Evolutionary conservation across 257 asterid genomes (phyloP).

Genomic region (Schizonepeta tenuifolia): DNA sequence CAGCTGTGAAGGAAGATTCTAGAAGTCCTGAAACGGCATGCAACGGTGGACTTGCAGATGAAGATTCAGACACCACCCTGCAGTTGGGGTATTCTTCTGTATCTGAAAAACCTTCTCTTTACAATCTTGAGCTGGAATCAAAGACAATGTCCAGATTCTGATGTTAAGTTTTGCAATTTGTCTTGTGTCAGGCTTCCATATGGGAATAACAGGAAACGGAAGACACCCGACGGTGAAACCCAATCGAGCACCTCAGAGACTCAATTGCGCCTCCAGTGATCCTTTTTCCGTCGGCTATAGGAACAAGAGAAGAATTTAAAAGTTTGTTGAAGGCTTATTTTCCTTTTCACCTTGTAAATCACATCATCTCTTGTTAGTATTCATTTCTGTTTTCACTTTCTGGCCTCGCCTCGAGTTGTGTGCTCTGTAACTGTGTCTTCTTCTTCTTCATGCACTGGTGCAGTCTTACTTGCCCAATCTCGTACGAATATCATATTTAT

Average conservation of each 20-base stretch:
- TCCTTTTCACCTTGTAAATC: constrained; percentile 18
- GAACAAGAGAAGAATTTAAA: not conserved
- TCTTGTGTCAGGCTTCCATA: constrained; percentile 53
- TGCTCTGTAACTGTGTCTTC: not conserved
- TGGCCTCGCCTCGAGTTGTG: not conserved
- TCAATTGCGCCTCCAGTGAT: constrained; percentile 24
- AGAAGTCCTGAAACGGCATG: constrained; percentile 50
- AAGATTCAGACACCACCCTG: constrained; percentile 61
- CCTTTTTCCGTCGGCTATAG: constrained; percentile 3
- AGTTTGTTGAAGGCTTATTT: constrained; percentile 20
- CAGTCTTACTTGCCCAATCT: not conserved
- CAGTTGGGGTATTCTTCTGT: constrained; percentile 48
- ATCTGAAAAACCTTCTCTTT: no score
- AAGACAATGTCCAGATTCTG: not conserved
- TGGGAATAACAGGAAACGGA: constrained; percentile 42
- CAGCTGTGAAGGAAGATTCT: constrained; percentile 37
- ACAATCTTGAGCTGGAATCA: no score
- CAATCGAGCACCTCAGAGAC: constrained; percentile 41
- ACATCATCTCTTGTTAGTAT: constrained; percentile 3
- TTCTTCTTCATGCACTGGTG: not conserved
- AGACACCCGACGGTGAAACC: constrained; percentile 48
- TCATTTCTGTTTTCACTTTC: not conserved
- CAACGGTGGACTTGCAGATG: constrained; percentile 46
- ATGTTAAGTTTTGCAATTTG: not conserved
- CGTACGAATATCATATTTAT: no score